Percentiles rank a stretch among this genome's conserved stretches.
Conservation (phyloP, 305 asterid species). For the Stenogyne calaminthoides region DNA sequence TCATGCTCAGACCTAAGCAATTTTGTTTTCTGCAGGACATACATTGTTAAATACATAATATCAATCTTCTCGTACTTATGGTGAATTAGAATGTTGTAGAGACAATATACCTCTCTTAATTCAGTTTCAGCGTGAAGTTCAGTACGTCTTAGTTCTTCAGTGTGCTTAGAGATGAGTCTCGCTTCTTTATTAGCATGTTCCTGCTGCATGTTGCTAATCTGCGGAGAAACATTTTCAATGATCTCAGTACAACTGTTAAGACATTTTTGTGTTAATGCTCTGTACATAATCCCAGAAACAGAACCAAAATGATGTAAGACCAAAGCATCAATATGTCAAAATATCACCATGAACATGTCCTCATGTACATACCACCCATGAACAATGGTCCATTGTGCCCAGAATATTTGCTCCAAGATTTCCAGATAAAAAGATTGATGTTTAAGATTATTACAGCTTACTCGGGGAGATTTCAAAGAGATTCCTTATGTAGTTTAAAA, state of each 20-base stretch:
- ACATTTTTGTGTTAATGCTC: not conserved
- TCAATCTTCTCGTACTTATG: slow-evolving; percentile 16
- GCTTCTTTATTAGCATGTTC: slow-evolving; percentile 62
- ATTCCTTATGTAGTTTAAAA: not conserved
- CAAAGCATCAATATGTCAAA: slow-evolving; percentile 7
- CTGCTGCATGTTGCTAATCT: slow-evolving; percentile 67
- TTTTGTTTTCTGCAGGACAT: slow-evolving; percentile 59
- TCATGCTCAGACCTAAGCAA: slow-evolving; percentile 83
- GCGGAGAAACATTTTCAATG: slow-evolving; percentile 21
- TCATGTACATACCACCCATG: slow-evolving; percentile 1
- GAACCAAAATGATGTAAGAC: slow-evolving; percentile 27
- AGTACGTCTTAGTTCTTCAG: slow-evolving; percentile 63
- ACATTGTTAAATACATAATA: slow-evolving; percentile 13
- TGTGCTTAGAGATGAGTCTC: slow-evolving; percentile 59
- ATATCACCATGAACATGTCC: not conserved
- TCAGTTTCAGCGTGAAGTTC: slow-evolving; percentile 78
- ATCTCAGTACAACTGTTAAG: slow-evolving; percentile 27
- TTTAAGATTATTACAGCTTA: slow-evolving; percentile 8
- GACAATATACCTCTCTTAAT: slow-evolving; percentile 66
- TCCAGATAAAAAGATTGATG: not conserved
- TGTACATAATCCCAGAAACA: slow-evolving; percentile 9
- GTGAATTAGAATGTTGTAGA: slow-evolving; percentile 14
- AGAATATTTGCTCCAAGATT: slow-evolving; percentile 22
- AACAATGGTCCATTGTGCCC: not conserved
- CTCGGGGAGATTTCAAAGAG: slow-evolving; percentile 13